A percentile compares a stretch with the other conserved stretches of the same genome.
These are phyloP conservation scores for Tricholoma sp. DNA, from an alignment of 768 basidiomycete genomes.

Conservation along the genomic window DNA sequence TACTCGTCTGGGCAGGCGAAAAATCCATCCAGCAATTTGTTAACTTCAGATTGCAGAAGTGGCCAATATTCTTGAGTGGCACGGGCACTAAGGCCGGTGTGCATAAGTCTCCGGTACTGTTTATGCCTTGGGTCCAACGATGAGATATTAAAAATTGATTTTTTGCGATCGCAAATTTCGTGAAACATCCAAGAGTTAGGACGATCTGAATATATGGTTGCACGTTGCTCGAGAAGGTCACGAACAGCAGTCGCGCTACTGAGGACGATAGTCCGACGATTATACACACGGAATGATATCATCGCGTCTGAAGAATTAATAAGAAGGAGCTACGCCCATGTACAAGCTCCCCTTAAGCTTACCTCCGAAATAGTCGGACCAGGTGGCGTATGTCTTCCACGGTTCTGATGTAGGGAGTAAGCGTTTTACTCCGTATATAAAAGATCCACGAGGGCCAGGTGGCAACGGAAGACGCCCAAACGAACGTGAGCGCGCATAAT, in stretches of 20 bases:
- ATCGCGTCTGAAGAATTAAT: slow-evolving; percentile 30
- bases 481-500: neutral
- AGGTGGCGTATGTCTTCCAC: slow-evolving; percentile 23
- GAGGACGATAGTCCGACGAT: slow-evolving; percentile 41
- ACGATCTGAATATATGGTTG: slow-evolving; percentile 51
- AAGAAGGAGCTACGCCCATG: neutral
- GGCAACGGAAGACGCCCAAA: slow-evolving; percentile 15
- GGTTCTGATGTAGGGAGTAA: slow-evolving; percentile 17
- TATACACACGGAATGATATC: slow-evolving; percentile 42
- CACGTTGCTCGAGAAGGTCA: slow-evolving; percentile 47
- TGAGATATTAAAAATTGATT: slow-evolving; percentile 39
- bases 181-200: slow-evolving; percentile 41
- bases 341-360: neutral
- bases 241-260: slow-evolving; percentile 39
- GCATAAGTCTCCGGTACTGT: slow-evolving; percentile 36
- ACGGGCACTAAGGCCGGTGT: slow-evolving; percentile 29
- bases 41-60: slow-evolving; percentile 30
- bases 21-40: slow-evolving; percentile 29
- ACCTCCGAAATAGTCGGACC: slow-evolving; percentile 20
- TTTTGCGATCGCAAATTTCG: slow-evolving; percentile 36
- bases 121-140: slow-evolving; percentile 31
- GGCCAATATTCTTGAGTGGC: slow-evolving; percentile 30
- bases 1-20: slow-evolving; percentile 24
- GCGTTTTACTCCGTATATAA: slow-evolving; percentile 19
- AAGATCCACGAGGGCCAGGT: slow-evolving; percentile 20